Percentiles rank a stretch among this genome's conserved stretches.
phyloP scores from a whole-genome alignment of 2,329 filamentous ascomycete species.

The Colletotrichum sp. region DNA sequence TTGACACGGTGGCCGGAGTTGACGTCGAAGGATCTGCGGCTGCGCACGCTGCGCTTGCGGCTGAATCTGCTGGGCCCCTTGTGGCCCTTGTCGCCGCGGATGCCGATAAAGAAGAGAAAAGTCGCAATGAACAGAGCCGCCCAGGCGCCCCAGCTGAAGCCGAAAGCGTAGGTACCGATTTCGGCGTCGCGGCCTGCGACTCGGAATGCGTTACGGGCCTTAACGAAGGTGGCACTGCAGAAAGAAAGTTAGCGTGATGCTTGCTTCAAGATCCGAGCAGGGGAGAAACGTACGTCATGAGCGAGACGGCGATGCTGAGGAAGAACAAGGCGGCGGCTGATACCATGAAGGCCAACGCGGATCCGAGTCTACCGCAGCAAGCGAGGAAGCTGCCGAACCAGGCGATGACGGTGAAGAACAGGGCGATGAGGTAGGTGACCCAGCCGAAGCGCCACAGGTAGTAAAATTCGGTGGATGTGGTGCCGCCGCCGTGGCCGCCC shows the following conservation, averaged over 20 bases:
- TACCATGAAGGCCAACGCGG: slow-evolving; percentile 67
- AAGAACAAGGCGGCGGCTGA: slow-evolving; percentile 70
- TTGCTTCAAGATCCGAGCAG: slow-evolving; percentile 4
- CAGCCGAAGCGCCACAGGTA: slow-evolving; percentile 92
- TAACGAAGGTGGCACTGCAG: slow-evolving; percentile 64
- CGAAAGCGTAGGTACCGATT: slow-evolving; percentile 74
- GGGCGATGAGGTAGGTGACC: slow-evolving; percentile 84
- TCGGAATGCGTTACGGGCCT: slow-evolving; percentile 71
- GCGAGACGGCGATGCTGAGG: slow-evolving; percentile 67
- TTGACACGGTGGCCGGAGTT: slow-evolving; percentile 65
- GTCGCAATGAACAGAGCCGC: slow-evolving; percentile 69
- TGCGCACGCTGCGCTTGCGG: slow-evolving; percentile 56
- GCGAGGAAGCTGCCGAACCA: slow-evolving; percentile 74
- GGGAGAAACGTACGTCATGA: slow-evolving; percentile 72
- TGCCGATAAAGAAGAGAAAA: slow-evolving; percentile 70
- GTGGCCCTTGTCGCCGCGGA: slow-evolving; percentile 52
- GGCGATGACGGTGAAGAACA: slow-evolving; percentile 76
- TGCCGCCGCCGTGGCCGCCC: slow-evolving; percentile 57
- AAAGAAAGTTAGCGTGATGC: neutral
- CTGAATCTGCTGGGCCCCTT: slow-evolving; percentile 44
- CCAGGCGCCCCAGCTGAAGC: slow-evolving; percentile 78
- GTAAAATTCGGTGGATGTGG: slow-evolving; percentile 69
- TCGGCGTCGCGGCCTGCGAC: slow-evolving; percentile 58
- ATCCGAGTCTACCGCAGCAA: slow-evolving; percentile 73
- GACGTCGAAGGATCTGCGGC: slow-evolving; percentile 60